phyloP scores from a whole-genome alignment of 2,329 filamentous ascomycete genomes.

The Ophiostoma sp. region DNA sequence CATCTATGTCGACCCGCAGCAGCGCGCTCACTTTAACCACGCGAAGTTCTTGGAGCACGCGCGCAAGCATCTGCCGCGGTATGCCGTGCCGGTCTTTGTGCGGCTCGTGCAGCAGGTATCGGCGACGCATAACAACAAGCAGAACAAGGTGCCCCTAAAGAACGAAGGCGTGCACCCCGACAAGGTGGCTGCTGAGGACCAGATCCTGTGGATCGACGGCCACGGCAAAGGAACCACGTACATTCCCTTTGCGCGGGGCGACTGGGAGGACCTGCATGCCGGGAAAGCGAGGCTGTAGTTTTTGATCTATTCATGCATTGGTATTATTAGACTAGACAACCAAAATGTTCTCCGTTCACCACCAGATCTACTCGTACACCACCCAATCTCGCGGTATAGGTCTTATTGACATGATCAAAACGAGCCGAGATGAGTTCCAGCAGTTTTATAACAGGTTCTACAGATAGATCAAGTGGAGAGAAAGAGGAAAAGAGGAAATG shows the following conservation, averaged over 20 bases:
- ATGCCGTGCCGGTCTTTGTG: slow-evolving; percentile 71
- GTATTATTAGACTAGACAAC: not conserved
- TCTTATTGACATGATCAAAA: too few species aligned
- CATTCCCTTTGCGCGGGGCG: slow-evolving; percentile 50
- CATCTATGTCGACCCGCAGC: slow-evolving; percentile 25
- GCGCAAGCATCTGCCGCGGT: slow-evolving; percentile 58
- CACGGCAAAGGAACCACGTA: slow-evolving; percentile 52
- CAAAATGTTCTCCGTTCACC: too few species aligned
- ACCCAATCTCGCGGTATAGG: too few species aligned
- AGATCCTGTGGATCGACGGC: slow-evolving; percentile 53
- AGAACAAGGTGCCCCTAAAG: slow-evolving; percentile 67
- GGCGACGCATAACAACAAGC: slow-evolving; percentile 71
- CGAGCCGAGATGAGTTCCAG: too few species aligned
- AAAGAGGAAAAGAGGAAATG: too few species aligned
- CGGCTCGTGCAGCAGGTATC: slow-evolving; percentile 53
- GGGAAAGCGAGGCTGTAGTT: slow-evolving; percentile 31
- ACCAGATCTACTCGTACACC: too few species aligned
- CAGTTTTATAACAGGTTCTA: too few species aligned
- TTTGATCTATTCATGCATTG: not conserved
- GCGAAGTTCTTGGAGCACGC: slow-evolving; percentile 53
- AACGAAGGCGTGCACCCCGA: slow-evolving; percentile 60
- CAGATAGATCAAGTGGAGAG: too few species aligned
- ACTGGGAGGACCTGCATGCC: slow-evolving; percentile 46
- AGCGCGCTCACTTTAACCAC: slow-evolving; percentile 48
- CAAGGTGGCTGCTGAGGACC: slow-evolving; percentile 40